Conservation (phyloP, 2,329 filamentous ascomycete genomes). For the Bertia moriformis region DNA sequence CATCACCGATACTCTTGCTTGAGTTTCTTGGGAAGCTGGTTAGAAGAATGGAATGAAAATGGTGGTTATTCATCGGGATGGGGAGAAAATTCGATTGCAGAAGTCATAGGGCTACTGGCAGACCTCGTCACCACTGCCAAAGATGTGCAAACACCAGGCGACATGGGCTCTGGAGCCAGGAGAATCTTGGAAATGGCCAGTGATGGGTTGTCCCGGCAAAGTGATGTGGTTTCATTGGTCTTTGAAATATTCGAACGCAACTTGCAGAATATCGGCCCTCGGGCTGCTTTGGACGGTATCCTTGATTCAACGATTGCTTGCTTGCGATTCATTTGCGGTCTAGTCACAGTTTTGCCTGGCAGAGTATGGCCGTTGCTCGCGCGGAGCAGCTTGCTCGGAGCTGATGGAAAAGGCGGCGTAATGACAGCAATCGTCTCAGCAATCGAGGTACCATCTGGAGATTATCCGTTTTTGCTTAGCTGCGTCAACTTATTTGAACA, state of each 20-base stretch:
- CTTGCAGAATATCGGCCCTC: conserved; percentile 41
- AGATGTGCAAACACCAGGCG: conserved; percentile 2
- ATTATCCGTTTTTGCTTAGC: conserved; percentile 39
- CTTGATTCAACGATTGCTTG: conserved; percentile 71
- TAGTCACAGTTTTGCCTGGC: conserved; percentile 45
- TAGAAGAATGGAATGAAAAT: conserved; percentile 1
- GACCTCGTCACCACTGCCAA: conserved; percentile 5
- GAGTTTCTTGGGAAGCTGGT: background rate
- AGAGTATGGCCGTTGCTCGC: conserved; percentile 46
- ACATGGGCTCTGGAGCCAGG: conserved; percentile 17
- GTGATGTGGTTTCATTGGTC: conserved; percentile 68
- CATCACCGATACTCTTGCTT: background rate
- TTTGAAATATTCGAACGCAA: conserved; percentile 71
- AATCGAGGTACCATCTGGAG: conserved; percentile 37
- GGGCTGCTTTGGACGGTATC: conserved; percentile 49
- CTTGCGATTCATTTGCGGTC: conserved; percentile 55
- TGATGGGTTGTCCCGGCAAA: conserved; percentile 37
- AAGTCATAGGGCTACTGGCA: background rate
- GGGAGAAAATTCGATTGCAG: background rate
- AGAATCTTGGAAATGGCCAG: conserved; percentile 42
- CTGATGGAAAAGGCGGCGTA: conserved; percentile 36
- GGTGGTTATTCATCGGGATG: background rate
- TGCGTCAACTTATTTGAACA: conserved; percentile 37
- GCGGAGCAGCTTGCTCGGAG: conserved; percentile 39
- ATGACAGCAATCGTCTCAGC: conserved; percentile 37